Base-by-base conservation (phyloP, 257 asterid species). In the Nicotiana paniculata region DNA sequence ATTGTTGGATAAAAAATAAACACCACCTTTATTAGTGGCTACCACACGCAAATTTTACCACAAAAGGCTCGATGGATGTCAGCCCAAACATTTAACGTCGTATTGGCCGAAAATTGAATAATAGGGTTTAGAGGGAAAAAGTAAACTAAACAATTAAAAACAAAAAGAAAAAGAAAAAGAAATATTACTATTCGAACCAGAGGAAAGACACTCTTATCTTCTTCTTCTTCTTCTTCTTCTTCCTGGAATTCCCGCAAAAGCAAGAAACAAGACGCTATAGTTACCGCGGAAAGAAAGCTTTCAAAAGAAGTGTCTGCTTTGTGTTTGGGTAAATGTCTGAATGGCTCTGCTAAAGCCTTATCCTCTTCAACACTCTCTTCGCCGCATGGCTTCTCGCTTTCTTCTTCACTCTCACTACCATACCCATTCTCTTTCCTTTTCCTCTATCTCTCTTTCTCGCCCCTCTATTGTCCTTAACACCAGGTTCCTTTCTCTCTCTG, bases 261-360 rank as follows among this genome's bases (percentile, higher is more conserved):
- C 28, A 59, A 59, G 30, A 58, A 55, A 55, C 6, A 54, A 4
- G 3, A 55, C 62, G n/a, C 8, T 17, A 0, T 9, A 43, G 51
- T 8, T 9, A 43, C 51, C 51, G 51, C 12, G 51, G 51, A 43
- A 43, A 43, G 51, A 43, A 43, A 43, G 51, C 51, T 43, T 43
- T 43, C 51, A 43, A 43, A 5, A 69, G 33, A 15, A 37, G 54
- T 68, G 77, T 5, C 43, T 10, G 57, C 57, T 15, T 55, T 43
- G 78, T 43, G 62, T 74, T 74, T 74, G 79, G 28, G 35, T 75
- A 48, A 26, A 75, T 75, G 63, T 51, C 9, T 26, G 28, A 80
- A 81, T 81, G 83, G 83, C 78, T 39, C 75, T 82, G 74, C 79
- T 84, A 61, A 80, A n/a, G n/a, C 83, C 64, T 53, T 79, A 51